phyloP scores from a whole-genome alignment of 163 green algal species.

The Coccomyxa subellipsoidea region DNA sequence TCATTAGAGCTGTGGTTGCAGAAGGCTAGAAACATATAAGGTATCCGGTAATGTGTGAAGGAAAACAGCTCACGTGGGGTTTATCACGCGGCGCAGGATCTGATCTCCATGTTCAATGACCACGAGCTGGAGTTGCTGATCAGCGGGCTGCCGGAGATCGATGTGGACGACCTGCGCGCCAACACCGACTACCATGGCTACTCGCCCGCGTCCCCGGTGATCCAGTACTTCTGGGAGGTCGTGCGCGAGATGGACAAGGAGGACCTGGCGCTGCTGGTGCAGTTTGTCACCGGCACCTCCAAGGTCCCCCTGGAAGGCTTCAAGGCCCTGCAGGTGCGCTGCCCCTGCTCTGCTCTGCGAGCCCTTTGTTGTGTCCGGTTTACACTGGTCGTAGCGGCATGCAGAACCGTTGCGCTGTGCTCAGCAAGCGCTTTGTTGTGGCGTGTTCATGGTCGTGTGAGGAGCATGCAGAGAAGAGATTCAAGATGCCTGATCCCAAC shows the following conservation, averaged over 20 bases:
- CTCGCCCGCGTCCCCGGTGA: constrained; percentile 62
- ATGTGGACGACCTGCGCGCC: constrained; percentile 82
- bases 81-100: constrained; percentile 33
- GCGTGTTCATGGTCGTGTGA: too few species aligned
- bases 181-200: constrained; percentile 94
- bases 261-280: constrained; percentile 81
- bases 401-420: too few species aligned
- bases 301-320: constrained; percentile 97
- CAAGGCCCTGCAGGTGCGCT: constrained; percentile 60
- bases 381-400: too few species aligned
- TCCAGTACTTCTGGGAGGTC: constrained; percentile 90
- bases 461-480: too few species aligned
- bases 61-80: not conserved
- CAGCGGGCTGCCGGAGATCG: constrained; percentile 91
- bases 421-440: too few species aligned
- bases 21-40: too few species aligned
- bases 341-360: not conserved
- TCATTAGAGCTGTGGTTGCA: too few species aligned
- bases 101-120: constrained; percentile 94
- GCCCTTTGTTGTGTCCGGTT: not conserved
- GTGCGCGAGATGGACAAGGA: constrained; percentile 83
- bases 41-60: not conserved
- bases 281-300: constrained; percentile 90
- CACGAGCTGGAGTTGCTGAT: constrained; percentile 98
- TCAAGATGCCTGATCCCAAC: too few species aligned